Percentiles rank a stretch among this genome's conserved stretches.
phyloP scores from a whole-genome alignment of 2,329 filamentous ascomycete genomes.

The Beauveria sp. region DNA sequence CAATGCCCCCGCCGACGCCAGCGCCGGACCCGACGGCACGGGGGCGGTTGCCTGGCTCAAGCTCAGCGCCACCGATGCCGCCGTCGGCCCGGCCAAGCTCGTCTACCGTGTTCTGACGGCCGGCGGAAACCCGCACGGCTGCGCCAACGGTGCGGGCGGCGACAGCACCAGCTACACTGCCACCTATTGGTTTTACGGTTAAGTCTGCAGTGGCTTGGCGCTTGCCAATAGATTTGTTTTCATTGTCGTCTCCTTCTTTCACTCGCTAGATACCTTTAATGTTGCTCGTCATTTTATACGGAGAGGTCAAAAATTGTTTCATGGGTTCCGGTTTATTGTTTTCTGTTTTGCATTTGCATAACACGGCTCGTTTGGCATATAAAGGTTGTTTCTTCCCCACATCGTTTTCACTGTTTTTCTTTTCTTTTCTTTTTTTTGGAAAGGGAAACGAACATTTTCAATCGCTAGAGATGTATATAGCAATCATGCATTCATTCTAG shows the following conservation, averaged over 20 bases:
- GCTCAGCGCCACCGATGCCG: conserved; percentile 35
- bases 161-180: conserved; percentile 49
- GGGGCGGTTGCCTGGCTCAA: conserved; percentile 50
- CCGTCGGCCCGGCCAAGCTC: conserved; percentile 25
- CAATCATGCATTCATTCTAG: not conserved
- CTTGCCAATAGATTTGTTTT: not conserved
- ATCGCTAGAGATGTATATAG: conserved; percentile 7
- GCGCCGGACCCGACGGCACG: conserved; percentile 38
- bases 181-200: conserved; percentile 52
- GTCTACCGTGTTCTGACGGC: conserved; percentile 51
- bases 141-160: conserved; percentile 29
- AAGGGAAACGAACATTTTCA: not conserved
- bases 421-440: not conserved
- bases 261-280: conserved; percentile 9
- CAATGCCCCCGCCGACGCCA: conserved; percentile 42
- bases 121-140: conserved; percentile 40
- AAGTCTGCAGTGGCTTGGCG: conserved; percentile 10
- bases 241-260: not conserved
- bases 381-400: not conserved
- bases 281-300: not conserved
- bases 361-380: conserved; percentile 9
- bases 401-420: not conserved
- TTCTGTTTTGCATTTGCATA: not conserved
- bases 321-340: not conserved
- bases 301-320: not conserved